Evolutionary conservation across 768 basidiomycete species (phyloP), one percentile per base, ranked within the genome.

Genomic region (Boletus subparvulus): DNA sequence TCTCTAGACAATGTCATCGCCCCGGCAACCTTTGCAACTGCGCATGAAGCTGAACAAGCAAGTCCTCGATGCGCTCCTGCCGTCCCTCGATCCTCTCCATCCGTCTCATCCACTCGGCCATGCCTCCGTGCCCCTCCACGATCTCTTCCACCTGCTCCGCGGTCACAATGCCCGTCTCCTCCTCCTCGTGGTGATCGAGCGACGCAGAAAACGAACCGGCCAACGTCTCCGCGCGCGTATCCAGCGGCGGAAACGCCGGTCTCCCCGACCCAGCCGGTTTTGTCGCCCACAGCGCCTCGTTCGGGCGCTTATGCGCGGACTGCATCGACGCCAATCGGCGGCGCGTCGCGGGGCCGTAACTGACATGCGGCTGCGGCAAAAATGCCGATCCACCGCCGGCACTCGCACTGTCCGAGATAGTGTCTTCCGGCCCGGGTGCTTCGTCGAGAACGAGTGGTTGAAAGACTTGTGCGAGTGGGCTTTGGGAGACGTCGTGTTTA

Each of bases 401-500:
- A 26, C 62, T 58, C 7, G 61, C 52, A 1, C 26, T 48, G 33
- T 65, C 63, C 14, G 56, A 57, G 10, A 49, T 55, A 14, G 75
- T 72, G 54, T 77, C 75, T 43, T 72, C 66, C 2, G 66, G 64
- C 9, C 74, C 71, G 19, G 76, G 45, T 12, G 19, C 71, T 2
- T 83, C 81, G 49, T 85, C 82, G 16, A 88, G 73, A 7, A 84
- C 51, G 19, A 91, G 59, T 13, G 89, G 87, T 53, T 86, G 86
- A 67, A 82, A 92, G 14, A 90, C 75, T 66, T 90, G 88, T 2
- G 88, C 88, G 4, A 92, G 77, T 16, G 91, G 90, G 47, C 71
- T 76, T 17, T 79, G 78, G 2, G 70, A 61, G 11, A 65, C 47
- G 28, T 72, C 72, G 6, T 47, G 33, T 51, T 47, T 67, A 33